Base-by-base conservation (phyloP, 2,329 filamentous ascomycete species). In the Ascosphaera pollenicola region DNA sequence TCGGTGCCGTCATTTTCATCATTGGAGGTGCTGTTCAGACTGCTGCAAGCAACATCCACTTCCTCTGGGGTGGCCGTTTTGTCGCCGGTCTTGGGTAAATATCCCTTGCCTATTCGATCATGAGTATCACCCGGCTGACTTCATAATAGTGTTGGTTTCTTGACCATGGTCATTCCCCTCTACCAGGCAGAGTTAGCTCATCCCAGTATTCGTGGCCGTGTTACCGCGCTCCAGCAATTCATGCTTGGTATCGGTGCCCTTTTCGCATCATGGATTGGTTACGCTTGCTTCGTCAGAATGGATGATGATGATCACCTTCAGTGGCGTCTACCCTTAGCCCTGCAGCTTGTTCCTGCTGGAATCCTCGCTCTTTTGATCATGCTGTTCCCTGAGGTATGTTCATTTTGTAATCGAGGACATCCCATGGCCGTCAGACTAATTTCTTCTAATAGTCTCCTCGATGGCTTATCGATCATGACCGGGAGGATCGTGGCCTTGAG, bases 171-270 rank as follows among this genome's bases (percentile, higher is more conserved):
- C 44, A 61, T 77, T 30, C 73, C 79, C 2, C 56, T 85, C 0
- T 87, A 84, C 52, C 80, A 85, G 52, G 78, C 77, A 17, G 81
- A 89, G 50, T 66, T 87, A 17, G 74, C 76, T 3, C 81, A 87
- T 52, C 81, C 81, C 1, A 69, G 67, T 42, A 87, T 87, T 49
- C 70, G 81, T 53, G 81, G 80, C 10, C 64, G 74, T 44, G 68
- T 89, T 24, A 84, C 78, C 0, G 69, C 73, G 21, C 62, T 87
- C 3, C 80, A 85, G 54, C 80, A 85, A 49, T 84, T 85, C 51
- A 85, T 85, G 78, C 54, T 87, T 39, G 80, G 79, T 1, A 69
- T 87, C 19, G 81, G 81, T 41, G 63, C 78, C 13, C 66, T 89
- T 2, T 59, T 74, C 13, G 80, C 81, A 0, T 66, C 73, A 0